Evolutionary conservation across 139 green algal species (phyloP).

Genomic region (Monoraphidium neglectum): DNA sequence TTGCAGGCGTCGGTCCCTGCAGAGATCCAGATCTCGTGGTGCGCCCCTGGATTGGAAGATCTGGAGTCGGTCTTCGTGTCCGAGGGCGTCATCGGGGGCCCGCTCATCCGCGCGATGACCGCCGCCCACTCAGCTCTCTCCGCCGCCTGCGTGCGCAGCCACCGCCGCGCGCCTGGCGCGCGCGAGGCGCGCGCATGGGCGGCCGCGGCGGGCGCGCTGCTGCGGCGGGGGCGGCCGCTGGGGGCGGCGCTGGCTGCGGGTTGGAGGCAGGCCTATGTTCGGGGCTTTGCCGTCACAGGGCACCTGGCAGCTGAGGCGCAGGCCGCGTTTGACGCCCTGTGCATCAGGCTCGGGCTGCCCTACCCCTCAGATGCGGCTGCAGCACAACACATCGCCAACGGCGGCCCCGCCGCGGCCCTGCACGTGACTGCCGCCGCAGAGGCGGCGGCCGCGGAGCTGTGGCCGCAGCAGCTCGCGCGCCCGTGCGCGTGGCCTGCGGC

Average conservation of each 20-base stretch:
- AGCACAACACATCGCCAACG: constrained; percentile 7
- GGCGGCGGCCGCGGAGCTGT: constrained; percentile 3
- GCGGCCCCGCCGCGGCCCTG: neutral
- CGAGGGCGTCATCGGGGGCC: constrained; percentile 41
- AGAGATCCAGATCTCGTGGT: neutral
- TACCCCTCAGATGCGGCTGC: neutral
- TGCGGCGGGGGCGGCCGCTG: constrained; percentile 55
- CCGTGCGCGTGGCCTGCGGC: constrained; percentile 23
- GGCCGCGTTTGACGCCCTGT: constrained; percentile 1
- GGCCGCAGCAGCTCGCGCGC: constrained; percentile 14
- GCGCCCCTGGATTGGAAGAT: constrained; percentile 6
- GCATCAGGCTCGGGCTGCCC: constrained; percentile 8
- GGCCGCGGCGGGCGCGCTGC: constrained; percentile 50
- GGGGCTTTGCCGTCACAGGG: constrained; percentile 6
- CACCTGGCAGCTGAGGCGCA: neutral
- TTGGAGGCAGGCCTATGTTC: constrained; percentile 57
- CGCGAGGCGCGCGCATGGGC: constrained; percentile 63
- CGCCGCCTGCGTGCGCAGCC: constrained; percentile 11
- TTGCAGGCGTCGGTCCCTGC: neutral
- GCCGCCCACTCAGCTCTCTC: constrained; percentile 42
- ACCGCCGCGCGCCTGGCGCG: constrained; percentile 43
- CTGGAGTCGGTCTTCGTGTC: constrained; percentile 30
- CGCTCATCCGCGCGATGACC: constrained; percentile 42
- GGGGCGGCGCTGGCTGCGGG: constrained; percentile 39
- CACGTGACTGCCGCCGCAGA: neutral